Conservation (phyloP, 1,284 basidiomycete species). For the Schizophyllum amplum region DNA sequence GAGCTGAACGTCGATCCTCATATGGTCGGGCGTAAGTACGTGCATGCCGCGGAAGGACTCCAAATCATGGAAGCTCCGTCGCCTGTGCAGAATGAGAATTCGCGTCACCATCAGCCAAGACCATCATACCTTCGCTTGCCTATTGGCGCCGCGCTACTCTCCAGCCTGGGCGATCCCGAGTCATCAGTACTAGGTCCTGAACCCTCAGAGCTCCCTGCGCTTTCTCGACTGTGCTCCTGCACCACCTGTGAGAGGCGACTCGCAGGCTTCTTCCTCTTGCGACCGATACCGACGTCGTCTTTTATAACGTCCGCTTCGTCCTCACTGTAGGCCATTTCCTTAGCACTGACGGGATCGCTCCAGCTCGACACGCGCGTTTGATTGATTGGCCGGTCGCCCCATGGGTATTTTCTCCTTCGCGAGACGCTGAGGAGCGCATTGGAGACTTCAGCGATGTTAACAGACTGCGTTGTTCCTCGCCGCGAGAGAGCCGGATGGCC, state of each 20-base stretch:
- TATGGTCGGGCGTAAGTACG: conserved; percentile 47
- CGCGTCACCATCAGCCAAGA: too few species aligned
- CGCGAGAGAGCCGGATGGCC: not conserved
- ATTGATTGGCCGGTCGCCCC: conserved; percentile 13
- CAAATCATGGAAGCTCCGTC: conserved; percentile 58
- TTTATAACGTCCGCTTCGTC: conserved; percentile 13
- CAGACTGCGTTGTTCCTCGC: not conserved
- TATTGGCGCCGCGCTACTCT: not conserved
- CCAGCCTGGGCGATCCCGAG: conserved; percentile 9
- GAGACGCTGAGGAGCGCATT: not conserved
- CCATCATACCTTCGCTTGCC: not conserved
- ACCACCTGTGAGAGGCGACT: conserved; percentile 11
- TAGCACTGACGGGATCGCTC: conserved; percentile 43
- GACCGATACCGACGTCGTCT: not conserved
- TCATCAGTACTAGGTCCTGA: conserved; percentile 4
- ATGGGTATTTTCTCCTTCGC: conserved; percentile 23
- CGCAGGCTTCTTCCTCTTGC: conserved; percentile 5
- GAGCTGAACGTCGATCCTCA: conserved; percentile 73
- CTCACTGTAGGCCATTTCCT: conserved; percentile 17
- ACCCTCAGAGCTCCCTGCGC: conserved; percentile 11
- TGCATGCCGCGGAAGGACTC: conserved; percentile 33
- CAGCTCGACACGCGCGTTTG: conserved; percentile 39
- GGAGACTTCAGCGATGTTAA: not conserved
- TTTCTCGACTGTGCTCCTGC: conserved; percentile 13
- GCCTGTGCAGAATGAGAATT: conserved; percentile 21